A percentile compares a stretch with the other conserved stretches of the same genome.
These are phyloP conservation scores for Aspergillus vadensis DNA, from an alignment of 2,329 filamentous ascomycete genomes.

Conservation along the genomic window DNA sequence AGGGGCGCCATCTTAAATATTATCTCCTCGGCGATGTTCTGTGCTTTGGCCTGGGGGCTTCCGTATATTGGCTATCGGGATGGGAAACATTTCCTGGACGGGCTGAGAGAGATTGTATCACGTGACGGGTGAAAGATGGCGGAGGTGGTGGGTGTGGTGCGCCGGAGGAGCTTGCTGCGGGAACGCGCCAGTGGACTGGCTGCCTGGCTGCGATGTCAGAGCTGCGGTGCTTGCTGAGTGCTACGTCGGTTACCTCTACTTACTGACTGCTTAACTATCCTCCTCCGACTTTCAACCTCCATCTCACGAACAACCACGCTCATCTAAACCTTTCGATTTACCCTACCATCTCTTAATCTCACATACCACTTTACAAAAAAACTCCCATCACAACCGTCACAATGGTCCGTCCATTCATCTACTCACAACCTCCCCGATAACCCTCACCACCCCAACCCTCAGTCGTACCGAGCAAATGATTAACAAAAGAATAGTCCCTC, in stretches of 20 bases:
- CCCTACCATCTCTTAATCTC: conserved; percentile 13
- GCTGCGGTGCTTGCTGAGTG: conserved; percentile 10
- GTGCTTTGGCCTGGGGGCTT: neutral
- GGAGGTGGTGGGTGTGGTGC: conserved; percentile 25
- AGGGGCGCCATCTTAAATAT: conserved; percentile 35
- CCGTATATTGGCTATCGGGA: neutral
- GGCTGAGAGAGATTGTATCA: conserved; percentile 16
- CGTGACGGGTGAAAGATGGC: conserved; percentile 29
- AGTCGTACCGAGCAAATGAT: neutral
- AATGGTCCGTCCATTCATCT: conserved; percentile 33
- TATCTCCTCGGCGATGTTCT: conserved; percentile 5
- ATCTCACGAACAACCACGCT: neutral
- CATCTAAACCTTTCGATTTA: neutral
- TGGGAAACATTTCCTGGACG: conserved; percentile 21
- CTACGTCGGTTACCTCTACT: neutral
- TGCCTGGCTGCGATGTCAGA: conserved; percentile 21
- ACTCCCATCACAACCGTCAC: conserved; percentile 17
- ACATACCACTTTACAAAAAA: neutral
- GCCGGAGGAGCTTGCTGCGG: conserved; percentile 37
- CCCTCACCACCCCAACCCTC: neutral
- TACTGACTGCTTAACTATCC: neutral
- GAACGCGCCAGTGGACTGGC: conserved; percentile 32
- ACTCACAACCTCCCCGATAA: neutral
- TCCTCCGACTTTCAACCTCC: conserved; percentile 25
- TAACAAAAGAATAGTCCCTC: conserved; percentile 65